Evolutionary conservation across 1,139 yeast species (phyloP), one percentile per base, ranked within the genome.

Genomic region (Pichia sp.): DNA sequence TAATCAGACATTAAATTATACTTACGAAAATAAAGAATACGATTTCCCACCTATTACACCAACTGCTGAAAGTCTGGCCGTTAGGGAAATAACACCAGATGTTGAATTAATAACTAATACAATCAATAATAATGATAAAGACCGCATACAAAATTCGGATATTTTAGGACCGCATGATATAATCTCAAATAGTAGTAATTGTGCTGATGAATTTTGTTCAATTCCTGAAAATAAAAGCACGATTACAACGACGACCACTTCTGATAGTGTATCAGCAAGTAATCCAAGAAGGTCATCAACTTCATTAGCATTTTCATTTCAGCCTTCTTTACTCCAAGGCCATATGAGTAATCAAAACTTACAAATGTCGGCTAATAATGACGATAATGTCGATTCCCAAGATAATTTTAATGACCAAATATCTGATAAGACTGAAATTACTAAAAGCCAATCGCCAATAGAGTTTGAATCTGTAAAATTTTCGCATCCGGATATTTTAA

Each of bases 271-370:
- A 23, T 10, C 25, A 10, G 43, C 28, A 6, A 31, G 28, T 2
- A 26, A 39, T n/a, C 11, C 12, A 1, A 26, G 39, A 6, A 27
- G 25, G 23, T 42, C 47, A 4, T 27, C 41, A 4, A 24, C 31
- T 23, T 43, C 48, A n/a, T 24, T 41, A 8, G 39, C 50, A 16
- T 47, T 47, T 32, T 47, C 50, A 11, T 45, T 47, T 27, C 50
- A 47, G 16, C 48, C 50, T 8, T 47, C 50, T 3, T n/a, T 47
- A 12, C 20, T 38, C 24, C 42, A 43, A 23, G 47, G 42, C 1
- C 42, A 47, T 40, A 11, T 30, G 16, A 42, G 46, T 24, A n/a
- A 28, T 23, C 38, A 40, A 23, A 26, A 30, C 30, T 12, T 20
- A 2, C 23, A 38, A 24, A 5, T 10, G 9, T n/a, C 34, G 11